Evolutionary conservation across 202 grass and related monocot species (phyloP).

Genomic region (Sporobolus alterniflorus): DNA sequence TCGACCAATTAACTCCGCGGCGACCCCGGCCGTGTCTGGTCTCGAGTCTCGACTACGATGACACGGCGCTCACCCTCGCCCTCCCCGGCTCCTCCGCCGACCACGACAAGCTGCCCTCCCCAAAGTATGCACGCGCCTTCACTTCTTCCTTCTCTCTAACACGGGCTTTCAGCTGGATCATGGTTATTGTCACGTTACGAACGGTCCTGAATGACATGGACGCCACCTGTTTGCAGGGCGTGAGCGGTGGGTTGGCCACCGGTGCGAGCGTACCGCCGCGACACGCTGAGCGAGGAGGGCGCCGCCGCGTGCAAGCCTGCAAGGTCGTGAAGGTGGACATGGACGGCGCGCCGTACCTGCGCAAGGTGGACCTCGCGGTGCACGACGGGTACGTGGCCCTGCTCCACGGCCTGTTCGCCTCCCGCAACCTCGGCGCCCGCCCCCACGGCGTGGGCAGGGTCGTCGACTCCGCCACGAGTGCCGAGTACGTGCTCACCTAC

Average conservation of each 20-base stretch:
- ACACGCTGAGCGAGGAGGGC: slow-evolving; percentile 55
- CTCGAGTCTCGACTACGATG: slow-evolving; percentile 93
- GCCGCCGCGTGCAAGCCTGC: background rate
- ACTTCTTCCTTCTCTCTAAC: background rate
- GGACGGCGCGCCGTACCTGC: slow-evolving; percentile 79
- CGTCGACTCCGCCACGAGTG: slow-evolving; percentile 73
- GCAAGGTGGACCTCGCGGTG: slow-evolving; percentile 80
- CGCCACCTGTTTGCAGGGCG: slow-evolving; percentile 40
- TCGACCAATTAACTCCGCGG: slow-evolving; percentile 67
- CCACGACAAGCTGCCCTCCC: slow-evolving; percentile 52
- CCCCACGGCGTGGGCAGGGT: slow-evolving; percentile 46
- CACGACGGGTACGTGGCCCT: slow-evolving; percentile 76
- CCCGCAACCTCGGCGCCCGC: slow-evolving; percentile 46
- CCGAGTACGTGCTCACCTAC: slow-evolving; percentile 93
- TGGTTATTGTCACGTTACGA: background rate
- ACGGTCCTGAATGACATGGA: background rate
- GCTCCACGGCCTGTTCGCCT: slow-evolving; percentile 84
- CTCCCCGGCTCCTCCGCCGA: slow-evolving; percentile 46
- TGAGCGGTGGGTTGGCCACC: slow-evolving; percentile 94
- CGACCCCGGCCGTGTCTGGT: slow-evolving; percentile 75
- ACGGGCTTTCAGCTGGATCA: background rate
- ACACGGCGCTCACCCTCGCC: slow-evolving; percentile 79
- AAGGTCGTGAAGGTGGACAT: slow-evolving; percentile 78
- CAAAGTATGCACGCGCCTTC: slow-evolving; percentile 53
- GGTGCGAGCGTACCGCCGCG: slow-evolving; percentile 83